phyloP scores from a whole-genome alignment of 2,329 filamentous ascomycete genomes.

The Verticillium tricorpus region DNA sequence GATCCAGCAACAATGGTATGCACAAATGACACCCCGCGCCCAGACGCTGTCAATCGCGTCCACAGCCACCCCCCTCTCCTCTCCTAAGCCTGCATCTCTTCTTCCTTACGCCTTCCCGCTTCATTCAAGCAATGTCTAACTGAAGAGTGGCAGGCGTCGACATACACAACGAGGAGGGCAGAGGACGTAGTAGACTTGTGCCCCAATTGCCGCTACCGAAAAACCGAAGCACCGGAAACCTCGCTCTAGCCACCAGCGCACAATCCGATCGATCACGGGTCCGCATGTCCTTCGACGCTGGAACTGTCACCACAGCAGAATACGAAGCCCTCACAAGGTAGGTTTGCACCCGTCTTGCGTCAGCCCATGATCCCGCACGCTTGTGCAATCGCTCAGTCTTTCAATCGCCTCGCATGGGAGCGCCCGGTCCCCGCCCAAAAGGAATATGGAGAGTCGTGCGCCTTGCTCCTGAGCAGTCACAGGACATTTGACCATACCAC shows the following conservation, averaged over 20 bases:
- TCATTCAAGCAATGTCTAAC: constrained; percentile 12
- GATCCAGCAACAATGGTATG: constrained; percentile 35
- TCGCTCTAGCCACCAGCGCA: constrained; percentile 45
- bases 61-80: constrained; percentile 1
- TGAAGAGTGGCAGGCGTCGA: constrained; percentile 32
- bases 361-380: neutral
- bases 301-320: constrained; percentile 52
- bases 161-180: constrained; percentile 31
- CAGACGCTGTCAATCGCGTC: neutral
- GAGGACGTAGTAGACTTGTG: constrained; percentile 40
- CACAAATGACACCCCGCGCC: neutral
- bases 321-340: constrained; percentile 73
- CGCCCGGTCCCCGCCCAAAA: no score
- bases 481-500: no score
- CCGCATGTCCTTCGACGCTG: constrained; percentile 74
- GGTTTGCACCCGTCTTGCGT: constrained; percentile 13
- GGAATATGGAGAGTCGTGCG: no score
- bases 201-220: constrained; percentile 52
- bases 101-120: constrained; percentile 2
- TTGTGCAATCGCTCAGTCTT: neutral
- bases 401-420: neutral
- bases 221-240: constrained; percentile 62
- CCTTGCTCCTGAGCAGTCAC: no score
- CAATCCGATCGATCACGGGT: constrained; percentile 50
- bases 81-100: constrained; percentile 3